These are phyloP conservation scores for Sechiopsis laciniata DNA, from an alignment of 306 rosid species.

Conservation along the genomic window DNA sequence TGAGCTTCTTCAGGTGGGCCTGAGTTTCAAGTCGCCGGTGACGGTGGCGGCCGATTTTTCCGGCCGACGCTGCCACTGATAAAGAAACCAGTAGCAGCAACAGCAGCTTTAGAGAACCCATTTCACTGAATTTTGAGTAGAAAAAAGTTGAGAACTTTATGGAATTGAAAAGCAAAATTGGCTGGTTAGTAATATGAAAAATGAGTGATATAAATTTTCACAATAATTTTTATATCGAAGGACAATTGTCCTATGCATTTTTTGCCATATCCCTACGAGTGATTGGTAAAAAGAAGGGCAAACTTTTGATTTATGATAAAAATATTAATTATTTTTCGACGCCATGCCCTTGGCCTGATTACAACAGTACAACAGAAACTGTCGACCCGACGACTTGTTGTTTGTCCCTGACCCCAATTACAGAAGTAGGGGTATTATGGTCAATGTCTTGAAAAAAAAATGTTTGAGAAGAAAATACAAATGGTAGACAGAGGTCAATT, in stretches of 20 bases:
- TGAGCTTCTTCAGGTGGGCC: slow-evolving; percentile 45
- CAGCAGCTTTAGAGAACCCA: slow-evolving; percentile 22
- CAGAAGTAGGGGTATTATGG: slow-evolving; percentile 14
- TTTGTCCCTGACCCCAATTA: background rate
- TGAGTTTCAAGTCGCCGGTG: slow-evolving; percentile 39
- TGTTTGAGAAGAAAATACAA: no score
- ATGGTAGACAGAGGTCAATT: no score
- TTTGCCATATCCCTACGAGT: no score
- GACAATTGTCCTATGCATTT: no score
- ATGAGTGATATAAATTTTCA: no score
- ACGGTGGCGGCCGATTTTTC: slow-evolving; percentile 25
- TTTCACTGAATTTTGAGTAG: background rate
- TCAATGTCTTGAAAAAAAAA: no score
- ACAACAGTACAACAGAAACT: slow-evolving; percentile 3
- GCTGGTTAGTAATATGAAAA: no score
- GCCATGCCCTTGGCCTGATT: background rate
- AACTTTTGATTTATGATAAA: background rate
- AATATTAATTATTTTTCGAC: background rate
- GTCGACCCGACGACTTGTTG: background rate
- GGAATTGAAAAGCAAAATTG: background rate
- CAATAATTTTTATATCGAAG: no score
- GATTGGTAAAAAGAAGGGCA: no score
- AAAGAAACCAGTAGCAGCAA: slow-evolving; percentile 27
- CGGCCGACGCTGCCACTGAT: slow-evolving; percentile 4
- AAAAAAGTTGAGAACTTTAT: slow-evolving; percentile 14